These are phyloP conservation scores for Apiospora sp. DNA, from an alignment of 2,329 filamentous ascomycete species.

Conservation along the genomic window DNA sequence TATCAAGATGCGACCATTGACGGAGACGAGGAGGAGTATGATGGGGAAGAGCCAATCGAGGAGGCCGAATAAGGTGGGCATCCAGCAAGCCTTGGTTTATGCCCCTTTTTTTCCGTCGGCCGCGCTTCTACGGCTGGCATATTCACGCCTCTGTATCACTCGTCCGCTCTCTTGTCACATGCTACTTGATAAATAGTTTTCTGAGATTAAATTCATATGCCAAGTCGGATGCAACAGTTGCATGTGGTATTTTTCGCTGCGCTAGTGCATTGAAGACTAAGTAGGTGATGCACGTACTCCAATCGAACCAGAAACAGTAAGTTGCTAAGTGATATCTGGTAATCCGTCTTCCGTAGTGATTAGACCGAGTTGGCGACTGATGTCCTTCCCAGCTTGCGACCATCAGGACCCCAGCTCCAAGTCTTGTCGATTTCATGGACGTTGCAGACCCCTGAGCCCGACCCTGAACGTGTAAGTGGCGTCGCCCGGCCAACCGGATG, in stretches of 20 bases:
- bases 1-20: slow-evolving; percentile 89
- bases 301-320: no score
- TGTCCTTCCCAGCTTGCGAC: no score
- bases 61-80: background rate
- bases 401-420: no score
- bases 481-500: background rate
- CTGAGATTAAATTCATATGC: background rate
- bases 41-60: slow-evolving; percentile 18
- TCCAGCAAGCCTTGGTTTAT: background rate
- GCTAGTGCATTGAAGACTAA: no score
- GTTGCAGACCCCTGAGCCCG: no score
- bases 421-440: no score
- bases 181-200: background rate
- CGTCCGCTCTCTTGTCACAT: background rate
- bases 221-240: background rate
- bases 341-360: no score
- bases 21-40: slow-evolving; percentile 29
- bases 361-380: no score
- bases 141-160: background rate
- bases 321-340: background rate
- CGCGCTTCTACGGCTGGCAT: background rate
- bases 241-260: background rate
- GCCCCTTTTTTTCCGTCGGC: background rate
- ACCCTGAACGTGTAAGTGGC: no score
- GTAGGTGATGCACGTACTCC: no score